phyloP scores from a whole-genome alignment of 306 rosid genomes.

The Prunus padus region DNA sequence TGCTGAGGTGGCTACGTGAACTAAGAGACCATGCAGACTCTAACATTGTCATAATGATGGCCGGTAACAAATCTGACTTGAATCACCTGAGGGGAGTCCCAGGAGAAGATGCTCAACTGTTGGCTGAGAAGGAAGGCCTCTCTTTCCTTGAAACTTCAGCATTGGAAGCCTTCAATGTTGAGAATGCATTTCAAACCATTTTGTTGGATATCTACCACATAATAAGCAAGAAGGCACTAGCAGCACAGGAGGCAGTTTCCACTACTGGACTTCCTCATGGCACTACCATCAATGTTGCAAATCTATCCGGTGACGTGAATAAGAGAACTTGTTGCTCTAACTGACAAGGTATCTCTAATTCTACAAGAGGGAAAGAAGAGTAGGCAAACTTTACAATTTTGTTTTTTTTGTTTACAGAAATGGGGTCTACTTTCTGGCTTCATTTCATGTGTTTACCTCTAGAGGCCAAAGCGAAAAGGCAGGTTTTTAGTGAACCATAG shows the following conservation, averaged over 20 bases:
- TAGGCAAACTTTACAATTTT: slow-evolving; percentile 19
- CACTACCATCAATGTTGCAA: slow-evolving; percentile 61
- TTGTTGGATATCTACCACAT: slow-evolving; percentile 69
- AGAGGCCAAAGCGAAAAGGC: background rate
- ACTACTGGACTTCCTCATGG: slow-evolving; percentile 62
- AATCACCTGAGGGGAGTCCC: slow-evolving; percentile 65
- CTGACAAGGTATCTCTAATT: slow-evolving; percentile 18
- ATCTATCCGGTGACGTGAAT: slow-evolving; percentile 27
- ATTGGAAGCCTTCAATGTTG: slow-evolving; percentile 64
- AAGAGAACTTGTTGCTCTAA: slow-evolving; percentile 67
- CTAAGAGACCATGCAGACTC: slow-evolving; percentile 80
- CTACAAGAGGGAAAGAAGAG: slow-evolving; percentile 17
- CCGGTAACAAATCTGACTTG: slow-evolving; percentile 67
- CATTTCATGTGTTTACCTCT: slow-evolving; percentile 5
- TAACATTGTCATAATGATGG: slow-evolving; percentile 73
- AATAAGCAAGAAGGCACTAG: slow-evolving; percentile 73
- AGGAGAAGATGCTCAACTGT: slow-evolving; percentile 55
- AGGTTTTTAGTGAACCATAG: background rate
- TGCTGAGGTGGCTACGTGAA: slow-evolving; percentile 73
- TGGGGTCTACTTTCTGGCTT: slow-evolving; percentile 27
- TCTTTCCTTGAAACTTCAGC: slow-evolving; percentile 76
- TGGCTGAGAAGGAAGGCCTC: slow-evolving; percentile 63
- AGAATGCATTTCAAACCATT: slow-evolving; percentile 75
- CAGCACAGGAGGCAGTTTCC: slow-evolving; percentile 67
- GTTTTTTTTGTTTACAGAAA: slow-evolving; percentile 11